Conservation (phyloP, 2,329 filamentous ascomycete genomes). For the Hymenoscyphus infarciens region DNA sequence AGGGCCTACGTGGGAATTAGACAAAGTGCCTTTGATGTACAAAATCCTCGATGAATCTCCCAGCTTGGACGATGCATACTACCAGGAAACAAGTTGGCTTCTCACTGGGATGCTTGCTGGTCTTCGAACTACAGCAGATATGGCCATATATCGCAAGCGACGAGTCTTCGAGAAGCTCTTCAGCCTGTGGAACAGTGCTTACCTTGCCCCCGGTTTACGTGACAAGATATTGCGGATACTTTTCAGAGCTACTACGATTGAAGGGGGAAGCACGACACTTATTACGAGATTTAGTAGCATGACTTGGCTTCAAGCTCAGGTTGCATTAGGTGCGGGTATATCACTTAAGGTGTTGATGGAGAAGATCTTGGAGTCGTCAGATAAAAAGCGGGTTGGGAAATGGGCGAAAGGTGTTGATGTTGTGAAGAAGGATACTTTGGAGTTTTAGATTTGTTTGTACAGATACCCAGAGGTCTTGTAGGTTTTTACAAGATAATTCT, state of each 20-base stretch:
- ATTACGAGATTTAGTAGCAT: constrained; percentile 72
- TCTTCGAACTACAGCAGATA: constrained; percentile 55
- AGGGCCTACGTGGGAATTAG: constrained; percentile 70
- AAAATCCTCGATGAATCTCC: constrained; percentile 62
- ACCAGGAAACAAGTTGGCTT: constrained; percentile 72
- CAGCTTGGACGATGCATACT: constrained; percentile 67
- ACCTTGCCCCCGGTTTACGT: constrained; percentile 50
- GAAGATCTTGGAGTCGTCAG: constrained; percentile 61
- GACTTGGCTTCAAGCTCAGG: constrained; percentile 67
- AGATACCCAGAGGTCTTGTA: constrained; percentile 10
- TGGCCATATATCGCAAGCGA: constrained; percentile 57
- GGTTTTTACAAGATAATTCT: background rate
- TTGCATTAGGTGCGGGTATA: constrained; percentile 44
- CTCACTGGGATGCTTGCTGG: constrained; percentile 67
- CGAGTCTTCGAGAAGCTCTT: constrained; percentile 74
- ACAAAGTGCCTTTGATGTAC: constrained; percentile 68
- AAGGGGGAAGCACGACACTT: constrained; percentile 74
- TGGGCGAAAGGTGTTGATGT: constrained; percentile 54
- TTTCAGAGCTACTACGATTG: constrained; percentile 63
- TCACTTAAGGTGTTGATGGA: constrained; percentile 53
- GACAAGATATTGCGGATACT: constrained; percentile 60
- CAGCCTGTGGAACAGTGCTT: constrained; percentile 64
- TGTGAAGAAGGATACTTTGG: constrained; percentile 30
- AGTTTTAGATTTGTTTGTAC: constrained; percentile 14
- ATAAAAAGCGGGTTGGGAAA: constrained; percentile 57